These are phyloP conservation scores for Geotrichum australiense DNA, from an alignment of 1,139 yeast genomes.

Conservation along the genomic window DNA sequence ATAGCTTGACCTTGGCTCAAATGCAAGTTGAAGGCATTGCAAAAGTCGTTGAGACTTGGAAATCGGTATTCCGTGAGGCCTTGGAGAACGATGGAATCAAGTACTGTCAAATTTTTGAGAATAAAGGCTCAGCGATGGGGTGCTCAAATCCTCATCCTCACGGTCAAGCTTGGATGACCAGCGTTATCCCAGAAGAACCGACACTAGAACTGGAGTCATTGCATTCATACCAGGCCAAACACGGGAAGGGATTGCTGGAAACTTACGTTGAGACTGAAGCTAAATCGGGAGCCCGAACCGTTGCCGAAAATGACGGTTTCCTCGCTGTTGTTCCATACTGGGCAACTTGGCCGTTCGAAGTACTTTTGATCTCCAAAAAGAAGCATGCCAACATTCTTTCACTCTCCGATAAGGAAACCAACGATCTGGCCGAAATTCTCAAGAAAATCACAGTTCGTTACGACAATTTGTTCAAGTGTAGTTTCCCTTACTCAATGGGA, in stretches of 20 bases:
- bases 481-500: slow-evolving; percentile 79
- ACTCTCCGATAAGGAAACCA: slow-evolving; percentile 44
- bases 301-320: slow-evolving; percentile 55
- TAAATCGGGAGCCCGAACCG: slow-evolving; percentile 40
- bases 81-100: slow-evolving; percentile 39
- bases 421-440: slow-evolving; percentile 52
- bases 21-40: slow-evolving; percentile 44
- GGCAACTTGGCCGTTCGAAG: slow-evolving; percentile 82
- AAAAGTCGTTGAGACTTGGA: slow-evolving; percentile 56
- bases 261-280: slow-evolving; percentile 61
- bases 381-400: slow-evolving; percentile 49
- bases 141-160: slow-evolving; percentile 81
- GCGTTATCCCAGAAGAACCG: slow-evolving; percentile 63
- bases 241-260: slow-evolving; percentile 48
- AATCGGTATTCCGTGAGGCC: slow-evolving; percentile 45
- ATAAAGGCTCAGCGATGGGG: slow-evolving; percentile 77
- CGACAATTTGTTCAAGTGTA: slow-evolving; percentile 63
- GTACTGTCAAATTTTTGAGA: slow-evolving; percentile 69
- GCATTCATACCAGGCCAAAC: slow-evolving; percentile 40
- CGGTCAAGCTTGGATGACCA: slow-evolving; percentile 71
- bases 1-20: slow-evolving; percentile 57
- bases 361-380: slow-evolving; percentile 51
- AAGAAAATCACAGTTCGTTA: slow-evolving; percentile 55
- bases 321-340: slow-evolving; percentile 73
- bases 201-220: slow-evolving; percentile 42